phyloP scores from a whole-genome alignment of 192 early-diverging fungal genomes.

The Podila epicladia region DNA sequence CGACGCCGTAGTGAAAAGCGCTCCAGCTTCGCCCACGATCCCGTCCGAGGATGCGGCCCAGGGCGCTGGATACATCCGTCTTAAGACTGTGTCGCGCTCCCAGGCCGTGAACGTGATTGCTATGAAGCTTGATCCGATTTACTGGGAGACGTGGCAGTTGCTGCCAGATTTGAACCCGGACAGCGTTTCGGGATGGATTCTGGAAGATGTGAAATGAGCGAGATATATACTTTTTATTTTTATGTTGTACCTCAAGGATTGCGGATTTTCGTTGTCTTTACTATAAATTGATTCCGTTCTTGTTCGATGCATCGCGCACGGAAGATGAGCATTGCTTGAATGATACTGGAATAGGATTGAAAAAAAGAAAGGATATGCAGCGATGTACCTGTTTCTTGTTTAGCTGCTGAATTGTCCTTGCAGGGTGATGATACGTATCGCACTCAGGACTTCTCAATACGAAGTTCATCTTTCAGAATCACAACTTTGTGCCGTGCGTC shows the following conservation, averaged over 20 bases:
- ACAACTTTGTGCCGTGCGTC: too few species aligned
- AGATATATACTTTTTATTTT: background rate
- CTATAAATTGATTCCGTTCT: background rate
- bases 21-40: background rate
- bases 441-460: too few species aligned
- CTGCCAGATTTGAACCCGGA: slow-evolving; percentile 54
- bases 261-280: too few species aligned
- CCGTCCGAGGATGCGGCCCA: slow-evolving; percentile 56
- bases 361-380: too few species aligned
- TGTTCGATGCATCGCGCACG: background rate
- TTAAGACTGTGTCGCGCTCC: slow-evolving; percentile 65
- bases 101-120: slow-evolving; percentile 75
- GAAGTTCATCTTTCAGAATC: too few species aligned
- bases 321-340: too few species aligned
- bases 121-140: slow-evolving; percentile 78
- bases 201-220: slow-evolving; percentile 26
- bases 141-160: slow-evolving; percentile 79
- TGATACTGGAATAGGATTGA: background rate
- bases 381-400: too few species aligned
- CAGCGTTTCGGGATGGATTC: slow-evolving; percentile 39
- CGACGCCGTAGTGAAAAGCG: too few species aligned
- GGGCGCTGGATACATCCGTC: slow-evolving; percentile 65
- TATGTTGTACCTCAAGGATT: background rate
- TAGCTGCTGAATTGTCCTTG: too few species aligned
- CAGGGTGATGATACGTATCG: too few species aligned